Evolutionary conservation across 495 filamentous ascomycete species (phyloP).

Genomic region (Aspergillus bertholletiae): DNA sequence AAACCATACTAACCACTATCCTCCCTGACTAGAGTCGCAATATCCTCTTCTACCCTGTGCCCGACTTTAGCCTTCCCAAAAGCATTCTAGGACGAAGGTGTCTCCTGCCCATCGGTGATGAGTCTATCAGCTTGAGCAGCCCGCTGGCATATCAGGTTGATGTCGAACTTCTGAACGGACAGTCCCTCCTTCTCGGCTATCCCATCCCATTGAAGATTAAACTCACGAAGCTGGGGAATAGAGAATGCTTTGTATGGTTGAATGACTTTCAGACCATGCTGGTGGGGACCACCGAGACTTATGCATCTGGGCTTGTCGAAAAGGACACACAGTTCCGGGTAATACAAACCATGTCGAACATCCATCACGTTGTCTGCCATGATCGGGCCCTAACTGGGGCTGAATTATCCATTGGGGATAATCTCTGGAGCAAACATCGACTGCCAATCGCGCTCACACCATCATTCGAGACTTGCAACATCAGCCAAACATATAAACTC

Average conservation of each 20-base stretch:
- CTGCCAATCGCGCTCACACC: slow-evolving; percentile 4
- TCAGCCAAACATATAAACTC: slow-evolving; percentile 9
- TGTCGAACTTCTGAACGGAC: slow-evolving; percentile 2
- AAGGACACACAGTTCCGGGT: slow-evolving; percentile 1
- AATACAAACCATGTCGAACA: slow-evolving; percentile 10
- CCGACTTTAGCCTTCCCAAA: neutral
- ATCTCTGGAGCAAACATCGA: slow-evolving; percentile 3
- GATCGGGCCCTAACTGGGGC: neutral
- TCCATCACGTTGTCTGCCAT: neutral
- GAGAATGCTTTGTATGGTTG: neutral
- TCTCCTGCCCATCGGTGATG: neutral
- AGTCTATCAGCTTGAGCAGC: neutral
- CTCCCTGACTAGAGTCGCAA: neutral
- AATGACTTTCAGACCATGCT: slow-evolving; percentile 13
- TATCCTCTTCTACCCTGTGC: neutral
- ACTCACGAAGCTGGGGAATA: neutral
- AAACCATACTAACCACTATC: neutral
- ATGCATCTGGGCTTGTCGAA: neutral
- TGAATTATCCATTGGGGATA: neutral
- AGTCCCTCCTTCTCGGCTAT: neutral
- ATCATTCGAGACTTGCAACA: slow-evolving; percentile 13
- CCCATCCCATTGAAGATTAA: slow-evolving; percentile 4
- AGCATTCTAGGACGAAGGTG: neutral
- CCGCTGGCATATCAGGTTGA: slow-evolving; percentile 3
- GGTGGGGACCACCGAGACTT: slow-evolving; percentile 6